Evolutionary conservation across 345 rosid genomes (phyloP).

Genomic region (Brassica nigra): DNA sequence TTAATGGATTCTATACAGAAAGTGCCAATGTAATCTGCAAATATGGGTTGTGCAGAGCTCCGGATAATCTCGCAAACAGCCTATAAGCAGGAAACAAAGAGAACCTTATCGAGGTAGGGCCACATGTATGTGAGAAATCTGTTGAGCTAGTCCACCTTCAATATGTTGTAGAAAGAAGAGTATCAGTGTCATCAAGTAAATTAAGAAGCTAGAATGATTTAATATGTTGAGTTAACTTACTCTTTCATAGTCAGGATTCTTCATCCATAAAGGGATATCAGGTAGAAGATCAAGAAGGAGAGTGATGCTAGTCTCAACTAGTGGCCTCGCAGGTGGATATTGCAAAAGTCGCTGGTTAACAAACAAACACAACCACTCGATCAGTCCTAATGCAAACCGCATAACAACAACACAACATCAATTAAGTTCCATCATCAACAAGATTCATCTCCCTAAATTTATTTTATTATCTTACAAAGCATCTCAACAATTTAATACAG

Average conservation of each 20-base stretch:
- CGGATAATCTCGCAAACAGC: constrained; percentile 57
- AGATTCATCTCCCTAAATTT: no score
- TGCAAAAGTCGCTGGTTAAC: constrained; percentile 26
- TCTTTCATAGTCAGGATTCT: constrained; percentile 73
- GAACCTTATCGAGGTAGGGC: constrained; percentile 81
- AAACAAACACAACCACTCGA: no score
- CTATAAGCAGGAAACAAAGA: constrained; percentile 37
- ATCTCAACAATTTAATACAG: no score
- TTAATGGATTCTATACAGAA: constrained; percentile 55
- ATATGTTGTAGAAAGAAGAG: background rate
- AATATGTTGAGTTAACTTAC: constrained; percentile 39
- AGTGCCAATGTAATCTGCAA: constrained; percentile 60
- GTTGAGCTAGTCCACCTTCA: constrained; percentile 79
- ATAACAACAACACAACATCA: no score
- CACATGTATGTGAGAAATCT: constrained; percentile 63
- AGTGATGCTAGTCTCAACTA: constrained; percentile 48
- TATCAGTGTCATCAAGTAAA: background rate
- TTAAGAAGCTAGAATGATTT: background rate
- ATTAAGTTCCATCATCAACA: no score
- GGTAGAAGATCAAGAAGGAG: constrained; percentile 58
- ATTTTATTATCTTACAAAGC: no score
- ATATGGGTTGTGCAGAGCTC: constrained; percentile 53
- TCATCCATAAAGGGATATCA: constrained; percentile 77
- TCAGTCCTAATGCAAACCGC: no score
- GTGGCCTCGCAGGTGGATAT: constrained; percentile 59